phyloP scores from a whole-genome alignment of 768 basidiomycete genomes.

The Lactifluus rugatus region DNA sequence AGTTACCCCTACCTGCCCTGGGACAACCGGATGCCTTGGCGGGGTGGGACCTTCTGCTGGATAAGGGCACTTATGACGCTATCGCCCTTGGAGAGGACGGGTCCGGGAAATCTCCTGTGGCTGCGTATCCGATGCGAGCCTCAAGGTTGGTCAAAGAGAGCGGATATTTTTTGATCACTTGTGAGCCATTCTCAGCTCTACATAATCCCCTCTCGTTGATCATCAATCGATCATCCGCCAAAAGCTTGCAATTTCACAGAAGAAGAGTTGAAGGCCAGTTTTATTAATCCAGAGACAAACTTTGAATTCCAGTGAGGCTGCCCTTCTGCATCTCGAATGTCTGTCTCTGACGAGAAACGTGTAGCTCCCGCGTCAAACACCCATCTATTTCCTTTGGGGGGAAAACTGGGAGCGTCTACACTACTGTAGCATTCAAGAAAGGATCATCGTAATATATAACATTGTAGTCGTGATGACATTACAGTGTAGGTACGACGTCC shows the following conservation, averaged over 20 bases:
- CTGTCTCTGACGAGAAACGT: background rate
- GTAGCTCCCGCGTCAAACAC: constrained; percentile 64
- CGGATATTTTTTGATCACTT: constrained; percentile 70
- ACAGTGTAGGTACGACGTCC: constrained; percentile 38
- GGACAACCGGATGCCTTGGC: constrained; percentile 20
- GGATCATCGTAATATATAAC: constrained; percentile 4
- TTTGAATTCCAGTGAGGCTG: constrained; percentile 55
- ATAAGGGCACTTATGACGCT: constrained; percentile 87
- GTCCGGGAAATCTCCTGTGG: constrained; percentile 41
- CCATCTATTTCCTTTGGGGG: constrained; percentile 71
- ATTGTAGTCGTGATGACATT: background rate
- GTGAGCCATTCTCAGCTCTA: constrained; percentile 33
- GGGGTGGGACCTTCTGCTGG: constrained; percentile 66
- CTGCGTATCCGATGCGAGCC: constrained; percentile 52
- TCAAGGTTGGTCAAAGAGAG: constrained; percentile 50
- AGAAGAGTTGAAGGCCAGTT: constrained; percentile 52
- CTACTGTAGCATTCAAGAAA: constrained; percentile 64
- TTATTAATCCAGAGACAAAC: constrained; percentile 38
- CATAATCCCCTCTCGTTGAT: background rate
- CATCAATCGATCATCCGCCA: background rate
- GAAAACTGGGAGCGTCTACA: constrained; percentile 56
- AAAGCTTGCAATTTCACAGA: constrained; percentile 76
- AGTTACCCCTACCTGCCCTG: constrained; percentile 34
- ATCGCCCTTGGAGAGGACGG: constrained; percentile 60
- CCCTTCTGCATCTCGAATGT: background rate